Evolutionary conservation across 345 rosid genomes (phyloP).

Genomic region (Arabis alpina): DNA sequence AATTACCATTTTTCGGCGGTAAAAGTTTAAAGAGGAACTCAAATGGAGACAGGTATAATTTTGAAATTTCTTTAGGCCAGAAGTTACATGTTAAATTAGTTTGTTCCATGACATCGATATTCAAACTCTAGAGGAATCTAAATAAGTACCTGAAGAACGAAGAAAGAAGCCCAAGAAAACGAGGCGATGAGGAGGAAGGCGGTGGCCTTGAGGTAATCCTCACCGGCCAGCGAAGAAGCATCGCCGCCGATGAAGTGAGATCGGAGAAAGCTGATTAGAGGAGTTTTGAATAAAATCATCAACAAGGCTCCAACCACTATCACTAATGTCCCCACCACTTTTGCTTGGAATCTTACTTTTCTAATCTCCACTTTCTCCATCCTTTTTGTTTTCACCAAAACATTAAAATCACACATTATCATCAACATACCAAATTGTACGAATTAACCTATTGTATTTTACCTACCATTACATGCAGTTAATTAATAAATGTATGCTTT

Average conservation of each 20-base stretch:
- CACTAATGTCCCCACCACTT: conserved; percentile 74
- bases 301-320: conserved; percentile 89
- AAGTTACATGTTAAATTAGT: no score
- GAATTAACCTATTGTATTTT: conserved; percentile 4
- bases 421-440: conserved; percentile 24
- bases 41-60: no score
- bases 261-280: conserved; percentile 63
- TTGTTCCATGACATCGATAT: no score
- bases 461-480: neutral
- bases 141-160: conserved; percentile 66
- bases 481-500: neutral
- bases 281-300: conserved; percentile 81
- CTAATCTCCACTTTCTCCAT: conserved; percentile 82
- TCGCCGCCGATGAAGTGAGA: conserved; percentile 51
- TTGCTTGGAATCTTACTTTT: conserved; percentile 84
- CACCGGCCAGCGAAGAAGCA: conserved; percentile 23
- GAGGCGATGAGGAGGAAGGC: conserved; percentile 83
- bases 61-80: no score
- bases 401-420: conserved; percentile 19
- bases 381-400: conserved; percentile 45
- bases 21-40: no score
- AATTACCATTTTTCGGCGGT: no score
- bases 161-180: conserved; percentile 86
- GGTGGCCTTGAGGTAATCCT: conserved; percentile 70
- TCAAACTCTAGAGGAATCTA: no score